Evolutionary conservation across 202 grass and related monocot species (phyloP).

Genomic region (Digitaria exilis): DNA sequence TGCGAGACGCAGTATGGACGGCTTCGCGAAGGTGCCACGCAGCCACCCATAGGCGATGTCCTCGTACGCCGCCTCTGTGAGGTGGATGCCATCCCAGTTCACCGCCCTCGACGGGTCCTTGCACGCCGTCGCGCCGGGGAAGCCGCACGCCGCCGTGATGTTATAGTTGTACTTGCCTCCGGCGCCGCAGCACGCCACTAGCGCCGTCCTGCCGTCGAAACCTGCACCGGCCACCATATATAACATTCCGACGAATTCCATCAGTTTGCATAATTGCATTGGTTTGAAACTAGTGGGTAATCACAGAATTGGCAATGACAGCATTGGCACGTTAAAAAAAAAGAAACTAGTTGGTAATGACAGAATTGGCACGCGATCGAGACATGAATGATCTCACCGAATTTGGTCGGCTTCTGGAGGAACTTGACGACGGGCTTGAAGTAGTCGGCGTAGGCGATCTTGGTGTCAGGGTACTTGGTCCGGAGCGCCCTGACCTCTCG

Average conservation of each 20-base stretch:
- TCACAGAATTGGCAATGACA: too few species aligned
- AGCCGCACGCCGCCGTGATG: constrained; percentile 19
- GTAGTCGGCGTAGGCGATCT: constrained; percentile 47
- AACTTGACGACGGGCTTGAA: constrained; percentile 30
- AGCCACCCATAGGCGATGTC: constrained; percentile 44
- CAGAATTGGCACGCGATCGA: too few species aligned
- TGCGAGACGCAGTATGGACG: constrained; percentile 13
- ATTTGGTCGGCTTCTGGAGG: constrained; percentile 21
- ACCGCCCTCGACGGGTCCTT: not conserved
- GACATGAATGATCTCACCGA: constrained; percentile 23
- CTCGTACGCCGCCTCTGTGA: constrained; percentile 37
- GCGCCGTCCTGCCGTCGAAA: not conserved
- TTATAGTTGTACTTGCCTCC: constrained; percentile 55
- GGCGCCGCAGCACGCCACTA: constrained; percentile 33
- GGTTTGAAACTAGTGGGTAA: too few species aligned
- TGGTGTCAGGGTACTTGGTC: not conserved
- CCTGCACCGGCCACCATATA: not conserved
- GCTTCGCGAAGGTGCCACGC: constrained; percentile 24
- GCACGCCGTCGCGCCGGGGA: constrained; percentile 25
- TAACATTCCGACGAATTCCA: too few species aligned
- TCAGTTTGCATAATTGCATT: too few species aligned
- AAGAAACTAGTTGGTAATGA: too few species aligned
- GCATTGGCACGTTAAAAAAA: too few species aligned
- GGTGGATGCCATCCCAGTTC: constrained; percentile 55
- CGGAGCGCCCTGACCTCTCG: not conserved